These are phyloP conservation scores for Parafenestella ontariensis DNA, from an alignment of 2,329 filamentous ascomycete species.

Conservation along the genomic window DNA sequence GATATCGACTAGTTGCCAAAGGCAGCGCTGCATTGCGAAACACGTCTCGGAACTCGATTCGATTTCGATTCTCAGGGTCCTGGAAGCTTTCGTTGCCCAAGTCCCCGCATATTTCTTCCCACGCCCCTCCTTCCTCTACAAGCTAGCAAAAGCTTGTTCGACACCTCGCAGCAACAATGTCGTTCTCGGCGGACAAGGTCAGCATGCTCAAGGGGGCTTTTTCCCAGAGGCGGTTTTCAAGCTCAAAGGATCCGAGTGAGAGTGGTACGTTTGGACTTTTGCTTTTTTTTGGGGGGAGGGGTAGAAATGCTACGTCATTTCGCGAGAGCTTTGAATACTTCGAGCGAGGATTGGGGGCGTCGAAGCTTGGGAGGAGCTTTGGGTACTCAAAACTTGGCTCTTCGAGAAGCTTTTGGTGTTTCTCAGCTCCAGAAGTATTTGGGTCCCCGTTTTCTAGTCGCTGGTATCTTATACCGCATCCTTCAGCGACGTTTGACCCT, in stretches of 20 bases:
- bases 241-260: conserved; percentile 45
- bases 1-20: no score
- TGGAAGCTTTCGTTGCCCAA: background rate
- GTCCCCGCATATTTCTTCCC: background rate
- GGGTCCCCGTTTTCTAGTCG: background rate
- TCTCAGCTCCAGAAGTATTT: background rate
- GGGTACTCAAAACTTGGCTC: background rate
- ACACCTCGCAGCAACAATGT: conserved; percentile 32
- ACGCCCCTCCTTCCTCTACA: conserved; percentile 7
- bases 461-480: background rate
- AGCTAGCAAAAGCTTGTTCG: conserved; percentile 21
- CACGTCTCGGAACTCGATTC: background rate
- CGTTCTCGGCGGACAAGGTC: conserved; percentile 45
- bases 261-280: conserved; percentile 39
- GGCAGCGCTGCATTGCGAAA: background rate
- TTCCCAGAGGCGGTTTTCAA: conserved; percentile 45
- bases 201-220: conserved; percentile 39
- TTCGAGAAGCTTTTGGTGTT: background rate
- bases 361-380: background rate
- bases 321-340: conserved; percentile 1
- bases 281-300: conserved; percentile 4
- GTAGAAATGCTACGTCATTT: conserved; percentile 14
- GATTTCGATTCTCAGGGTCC: background rate
- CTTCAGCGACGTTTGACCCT: background rate
- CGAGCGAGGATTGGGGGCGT: background rate